A percentile compares a stretch with the other conserved stretches of the same genome.
Evolutionary conservation across 2,329 filamentous ascomycete genomes (phyloP).

Genomic region (Aspergillus neotritici): DNA sequence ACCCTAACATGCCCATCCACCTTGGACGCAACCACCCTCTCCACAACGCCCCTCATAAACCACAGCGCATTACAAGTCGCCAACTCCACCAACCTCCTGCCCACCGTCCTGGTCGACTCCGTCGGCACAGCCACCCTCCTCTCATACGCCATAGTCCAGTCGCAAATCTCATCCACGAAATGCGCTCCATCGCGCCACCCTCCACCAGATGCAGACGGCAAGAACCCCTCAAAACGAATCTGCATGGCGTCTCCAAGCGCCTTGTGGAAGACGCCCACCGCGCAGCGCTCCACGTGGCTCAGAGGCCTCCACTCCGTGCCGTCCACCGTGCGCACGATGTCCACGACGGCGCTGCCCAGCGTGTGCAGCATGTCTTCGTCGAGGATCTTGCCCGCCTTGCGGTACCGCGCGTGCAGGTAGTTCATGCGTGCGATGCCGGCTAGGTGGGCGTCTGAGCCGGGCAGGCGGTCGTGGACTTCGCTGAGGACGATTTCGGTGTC

Average conservation of each 20-base stretch:
- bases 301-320: slow-evolving; percentile 61
- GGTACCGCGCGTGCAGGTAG: slow-evolving; percentile 51
- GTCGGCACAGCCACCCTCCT: slow-evolving; percentile 2
- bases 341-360: slow-evolving; percentile 53
- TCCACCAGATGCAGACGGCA: slow-evolving; percentile 18
- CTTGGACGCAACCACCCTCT: slow-evolving; percentile 3
- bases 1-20: slow-evolving; percentile 4
- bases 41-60: not conserved
- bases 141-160: slow-evolving; percentile 8
- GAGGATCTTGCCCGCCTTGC: slow-evolving; percentile 48
- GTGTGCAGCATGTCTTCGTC: slow-evolving; percentile 58
- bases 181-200: slow-evolving; percentile 25
- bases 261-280: slow-evolving; percentile 59
- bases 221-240: slow-evolving; percentile 36
- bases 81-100: not conserved
- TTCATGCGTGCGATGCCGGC: slow-evolving; percentile 55
- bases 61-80: not conserved
- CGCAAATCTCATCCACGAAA: slow-evolving; percentile 10
- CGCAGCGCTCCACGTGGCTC: slow-evolving; percentile 58
- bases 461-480: slow-evolving; percentile 36
- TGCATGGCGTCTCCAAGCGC: slow-evolving; percentile 59
- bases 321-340: slow-evolving; percentile 56
- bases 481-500: slow-evolving; percentile 43
- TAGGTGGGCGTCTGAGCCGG: slow-evolving; percentile 32
- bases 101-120: slow-evolving; percentile 2